Base-by-base conservation (phyloP, 2,329 filamentous ascomycete genomes). In the Colletotrichum destructivum region DNA sequence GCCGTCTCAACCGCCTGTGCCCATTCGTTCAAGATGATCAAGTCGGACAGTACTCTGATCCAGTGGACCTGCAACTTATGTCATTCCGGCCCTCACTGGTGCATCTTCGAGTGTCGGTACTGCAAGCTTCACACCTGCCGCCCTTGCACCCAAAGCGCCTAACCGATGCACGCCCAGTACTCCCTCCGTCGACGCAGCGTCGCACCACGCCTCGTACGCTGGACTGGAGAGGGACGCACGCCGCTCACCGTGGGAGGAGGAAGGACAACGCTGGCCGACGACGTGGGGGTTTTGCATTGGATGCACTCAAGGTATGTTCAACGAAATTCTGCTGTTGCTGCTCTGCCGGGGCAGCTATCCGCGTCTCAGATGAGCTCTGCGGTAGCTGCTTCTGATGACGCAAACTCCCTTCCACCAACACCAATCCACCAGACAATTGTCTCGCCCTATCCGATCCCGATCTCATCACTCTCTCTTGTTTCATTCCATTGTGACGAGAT, bases 51-150 rank as follows among this genome's bases (percentile, higher is more conserved):
- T 77, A 91, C 87, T 13, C 79, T 92, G 65, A 86, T 93, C 67
- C 87, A 91, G 79, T 93, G 90, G 90, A 85, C 85, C 62, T 93
- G 91, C 83, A 86, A 88, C 71, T 82, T 91, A 76, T 93, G 91
- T 78, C 87, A 89, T 72, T 88, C 87, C 2, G 90, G 90, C 1
- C 90, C 90, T 62, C 88, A 90, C 80, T 92, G 90, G 89, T 88
- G 87, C 81, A 92, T 93, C 77, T 92, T 88, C 74, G 89, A 93
- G 80, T 93, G 91, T 82, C 84, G 86, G 73, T 91, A 91, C 79
- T 93, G 91, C 87, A 90, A 90, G 79, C 82, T 91, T 62, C 90
- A 92, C 81, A 86, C 88, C 40, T 93, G 91, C 79, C 85, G 89
- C 63, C 81, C 85, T 35, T 92, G 91, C 78, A 85, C 86, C 57